These are phyloP conservation scores for Epichloe sibirici DNA, from an alignment of 2,329 filamentous ascomycete species.

Conservation along the genomic window DNA sequence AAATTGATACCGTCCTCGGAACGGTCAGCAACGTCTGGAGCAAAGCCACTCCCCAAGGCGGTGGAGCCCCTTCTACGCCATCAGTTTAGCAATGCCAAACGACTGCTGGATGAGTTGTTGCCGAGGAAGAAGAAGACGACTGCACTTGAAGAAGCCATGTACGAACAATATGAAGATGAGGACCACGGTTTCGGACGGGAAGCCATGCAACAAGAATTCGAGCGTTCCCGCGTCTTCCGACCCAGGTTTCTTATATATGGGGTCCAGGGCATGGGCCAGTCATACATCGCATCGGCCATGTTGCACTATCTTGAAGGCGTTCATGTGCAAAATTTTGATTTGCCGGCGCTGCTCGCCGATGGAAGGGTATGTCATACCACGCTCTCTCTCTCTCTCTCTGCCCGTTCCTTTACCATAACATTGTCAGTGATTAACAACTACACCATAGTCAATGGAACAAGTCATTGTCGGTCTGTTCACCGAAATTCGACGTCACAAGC, in stretches of 20 bases:
- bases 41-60: constrained; percentile 63
- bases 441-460: constrained; percentile 59
- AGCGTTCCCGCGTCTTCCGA: constrained; percentile 75
- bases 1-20: constrained; percentile 95
- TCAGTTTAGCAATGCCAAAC: constrained; percentile 58
- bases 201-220: constrained; percentile 63
- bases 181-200: constrained; percentile 80
- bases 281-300: constrained; percentile 74
- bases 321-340: constrained; percentile 88
- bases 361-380: constrained; percentile 45
- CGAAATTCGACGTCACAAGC: constrained; percentile 88
- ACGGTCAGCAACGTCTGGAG: constrained; percentile 73
- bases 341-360: constrained; percentile 77
- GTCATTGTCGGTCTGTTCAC: constrained; percentile 83
- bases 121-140: constrained; percentile 79
- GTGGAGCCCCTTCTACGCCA: constrained; percentile 72
- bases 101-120: constrained; percentile 60
- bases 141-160: constrained; percentile 88
- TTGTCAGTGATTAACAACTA: constrained; percentile 10
- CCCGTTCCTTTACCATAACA: background rate
- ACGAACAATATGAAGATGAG: constrained; percentile 68
- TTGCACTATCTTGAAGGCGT: constrained; percentile 87
- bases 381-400: background rate
- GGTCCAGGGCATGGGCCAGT: constrained; percentile 82
- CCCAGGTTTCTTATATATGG: constrained; percentile 78